Percentiles rank a stretch among this genome's conserved stretches.
Conservation (phyloP, 345 rosid species). For the Linum usitatissimum region DNA sequence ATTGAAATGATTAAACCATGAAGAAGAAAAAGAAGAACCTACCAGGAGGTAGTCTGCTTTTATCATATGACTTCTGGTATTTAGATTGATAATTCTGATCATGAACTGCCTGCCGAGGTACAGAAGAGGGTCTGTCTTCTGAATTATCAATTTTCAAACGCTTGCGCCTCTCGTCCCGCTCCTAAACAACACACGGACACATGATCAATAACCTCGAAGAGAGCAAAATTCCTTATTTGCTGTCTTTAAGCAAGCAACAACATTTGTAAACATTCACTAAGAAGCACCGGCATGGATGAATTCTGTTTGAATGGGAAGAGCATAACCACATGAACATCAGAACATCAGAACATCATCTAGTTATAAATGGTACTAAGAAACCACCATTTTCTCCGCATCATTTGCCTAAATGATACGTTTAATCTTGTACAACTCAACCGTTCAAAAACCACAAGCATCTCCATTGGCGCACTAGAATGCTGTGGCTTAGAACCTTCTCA, state of each 20-base stretch:
- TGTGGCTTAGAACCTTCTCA: background rate
- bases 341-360: no score
- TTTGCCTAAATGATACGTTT: background rate
- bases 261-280: background rate
- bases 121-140: slow-evolving; percentile 42
- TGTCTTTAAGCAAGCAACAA: background rate
- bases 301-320: no score
- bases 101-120: slow-evolving; percentile 38
- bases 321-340: no score
- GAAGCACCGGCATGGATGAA: background rate
- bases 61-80: slow-evolving; percentile 45
- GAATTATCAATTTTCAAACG: slow-evolving; percentile 52
- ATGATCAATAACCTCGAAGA: slow-evolving; percentile 5
- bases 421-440: background rate
- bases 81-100: slow-evolving; percentile 41
- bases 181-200: slow-evolving; percentile 34
- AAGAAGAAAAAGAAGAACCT: slow-evolving; percentile 8
- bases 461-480: background rate
- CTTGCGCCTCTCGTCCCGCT: slow-evolving; percentile 89
- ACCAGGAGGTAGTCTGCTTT: slow-evolving; percentile 83
- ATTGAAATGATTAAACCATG: background rate
- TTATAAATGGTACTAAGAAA: background rate
- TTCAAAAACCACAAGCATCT: background rate
- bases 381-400: background rate
- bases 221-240: background rate